phyloP scores from a whole-genome alignment of 768 basidiomycete species.

The Lenzites betulinus region DNA sequence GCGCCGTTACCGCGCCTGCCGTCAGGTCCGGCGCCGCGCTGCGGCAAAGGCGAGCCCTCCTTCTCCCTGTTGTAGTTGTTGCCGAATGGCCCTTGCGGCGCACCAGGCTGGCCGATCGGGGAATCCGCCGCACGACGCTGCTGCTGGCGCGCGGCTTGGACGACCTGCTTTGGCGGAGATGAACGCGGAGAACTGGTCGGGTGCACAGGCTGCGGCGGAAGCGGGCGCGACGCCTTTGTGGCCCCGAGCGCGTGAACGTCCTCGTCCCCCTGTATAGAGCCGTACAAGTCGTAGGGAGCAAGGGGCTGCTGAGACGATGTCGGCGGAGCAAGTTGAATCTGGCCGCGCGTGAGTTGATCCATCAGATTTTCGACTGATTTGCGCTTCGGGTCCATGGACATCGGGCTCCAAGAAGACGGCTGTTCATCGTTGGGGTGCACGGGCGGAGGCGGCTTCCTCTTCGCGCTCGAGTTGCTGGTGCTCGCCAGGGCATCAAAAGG shows the following conservation, averaged over 20 bases:
- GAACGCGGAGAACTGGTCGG: slow-evolving; percentile 52
- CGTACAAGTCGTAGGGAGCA: slow-evolving; percentile 34
- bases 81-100: slow-evolving; percentile 36
- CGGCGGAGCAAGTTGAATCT: slow-evolving; percentile 36
- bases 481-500: slow-evolving; percentile 75
- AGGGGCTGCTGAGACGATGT: slow-evolving; percentile 27
- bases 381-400: slow-evolving; percentile 59
- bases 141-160: slow-evolving; percentile 46
- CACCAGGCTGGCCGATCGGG: slow-evolving; percentile 40
- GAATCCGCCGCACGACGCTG: slow-evolving; percentile 54
- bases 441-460: slow-evolving; percentile 71
- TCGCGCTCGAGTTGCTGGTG: slow-evolving; percentile 51
- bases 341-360: slow-evolving; percentile 64
- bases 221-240: slow-evolving; percentile 58
- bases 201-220: slow-evolving; percentile 58
- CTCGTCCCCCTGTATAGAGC: slow-evolving; percentile 30
- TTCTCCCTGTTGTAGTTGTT: slow-evolving; percentile 55
- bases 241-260: slow-evolving; percentile 39
- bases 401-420: slow-evolving; percentile 54
- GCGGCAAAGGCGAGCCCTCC: slow-evolving; percentile 69
- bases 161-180: slow-evolving; percentile 65
- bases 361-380: slow-evolving; percentile 84
- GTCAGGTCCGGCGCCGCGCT: slow-evolving; percentile 43
- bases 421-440: slow-evolving; percentile 44
- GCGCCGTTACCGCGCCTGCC: slow-evolving; percentile 40